These are phyloP conservation scores for Candida endomychidarum DNA, from an alignment of 805 yeast genomes.

Conservation along the genomic window DNA sequence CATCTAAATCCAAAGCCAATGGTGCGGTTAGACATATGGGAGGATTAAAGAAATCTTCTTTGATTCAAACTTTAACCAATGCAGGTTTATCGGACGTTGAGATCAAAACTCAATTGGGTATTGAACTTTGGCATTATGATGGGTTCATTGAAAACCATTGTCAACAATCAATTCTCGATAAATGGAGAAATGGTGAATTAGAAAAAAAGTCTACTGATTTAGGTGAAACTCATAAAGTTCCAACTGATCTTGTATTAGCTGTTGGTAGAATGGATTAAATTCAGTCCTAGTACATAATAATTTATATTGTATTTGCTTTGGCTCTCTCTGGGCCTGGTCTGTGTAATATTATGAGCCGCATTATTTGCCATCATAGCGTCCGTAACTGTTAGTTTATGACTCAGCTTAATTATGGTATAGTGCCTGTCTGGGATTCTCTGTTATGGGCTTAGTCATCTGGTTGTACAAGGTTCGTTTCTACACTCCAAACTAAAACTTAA, in stretches of 20 bases:
- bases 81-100: slow-evolving; percentile 23
- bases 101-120: slow-evolving; percentile 8
- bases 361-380: too few species aligned
- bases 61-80: slow-evolving; percentile 22
- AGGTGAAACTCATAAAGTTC: slow-evolving; percentile 16
- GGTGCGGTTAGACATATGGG: slow-evolving; percentile 32
- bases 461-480: too few species aligned
- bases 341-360: too few species aligned
- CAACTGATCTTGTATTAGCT: slow-evolving; percentile 26
- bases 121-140: slow-evolving; percentile 23
- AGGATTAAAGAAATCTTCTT: slow-evolving; percentile 25
- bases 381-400: too few species aligned
- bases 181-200: slow-evolving; percentile 18
- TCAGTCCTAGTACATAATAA: slow-evolving; percentile 11
- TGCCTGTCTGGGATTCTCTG: too few species aligned
- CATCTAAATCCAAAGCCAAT: background rate
- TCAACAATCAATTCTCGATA: slow-evolving; percentile 13
- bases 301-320: too few species aligned
- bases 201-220: slow-evolving; percentile 7
- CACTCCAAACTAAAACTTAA: too few species aligned
- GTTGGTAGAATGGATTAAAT: slow-evolving; percentile 20
- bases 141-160: slow-evolving; percentile 29
- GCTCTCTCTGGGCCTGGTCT: too few species aligned
- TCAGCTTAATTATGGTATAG: too few species aligned
- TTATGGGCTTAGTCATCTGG: too few species aligned